Conservation (phyloP, 495 filamentous ascomycete genomes). For the Pyrenula massariospora region DNA sequence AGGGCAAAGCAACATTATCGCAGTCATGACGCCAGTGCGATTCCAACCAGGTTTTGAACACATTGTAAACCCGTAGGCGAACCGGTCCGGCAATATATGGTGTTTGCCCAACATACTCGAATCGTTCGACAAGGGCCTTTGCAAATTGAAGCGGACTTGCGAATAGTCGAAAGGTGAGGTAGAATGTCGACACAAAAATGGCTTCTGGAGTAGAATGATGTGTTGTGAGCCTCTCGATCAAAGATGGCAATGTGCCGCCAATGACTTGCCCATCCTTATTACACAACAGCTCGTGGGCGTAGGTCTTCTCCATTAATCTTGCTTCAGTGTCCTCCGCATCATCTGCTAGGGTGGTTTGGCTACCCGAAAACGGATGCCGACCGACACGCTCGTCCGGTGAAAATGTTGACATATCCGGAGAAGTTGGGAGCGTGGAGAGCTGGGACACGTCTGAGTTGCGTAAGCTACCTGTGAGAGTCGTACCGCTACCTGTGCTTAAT, state of each 20-base stretch:
- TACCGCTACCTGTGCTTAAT: slow-evolving; percentile 50
- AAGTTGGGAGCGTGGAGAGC: slow-evolving; percentile 81
- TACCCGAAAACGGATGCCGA: slow-evolving; percentile 37
- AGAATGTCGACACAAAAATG: slow-evolving; percentile 89
- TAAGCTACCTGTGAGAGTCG: slow-evolving; percentile 61
- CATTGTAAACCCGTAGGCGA: slow-evolving; percentile 85
- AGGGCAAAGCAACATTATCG: slow-evolving; percentile 60
- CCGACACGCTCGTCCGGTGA: slow-evolving; percentile 21
- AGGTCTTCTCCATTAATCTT: slow-evolving; percentile 75
- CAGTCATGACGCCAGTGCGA: slow-evolving; percentile 82
- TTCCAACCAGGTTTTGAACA: slow-evolving; percentile 95
- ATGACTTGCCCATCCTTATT: slow-evolving; percentile 95
- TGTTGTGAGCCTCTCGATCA: slow-evolving; percentile 87
- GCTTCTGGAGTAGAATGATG: slow-evolving; percentile 90
- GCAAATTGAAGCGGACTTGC: slow-evolving; percentile 72
- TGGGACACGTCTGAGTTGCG: slow-evolving; percentile 71
- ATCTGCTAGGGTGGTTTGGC: slow-evolving; percentile 54
- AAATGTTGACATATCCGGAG: slow-evolving; percentile 47
- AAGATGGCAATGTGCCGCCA: slow-evolving; percentile 78
- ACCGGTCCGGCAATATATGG: slow-evolving; percentile 64
- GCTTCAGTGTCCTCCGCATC: slow-evolving; percentile 67
- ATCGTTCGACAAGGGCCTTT: slow-evolving; percentile 72
- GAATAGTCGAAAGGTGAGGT: slow-evolving; percentile 93
- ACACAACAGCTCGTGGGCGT: slow-evolving; percentile 76
- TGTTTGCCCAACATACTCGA: slow-evolving; percentile 78